phyloP scores from a whole-genome alignment of 495 filamentous ascomycete species.

The Oidiodendron maius region DNA sequence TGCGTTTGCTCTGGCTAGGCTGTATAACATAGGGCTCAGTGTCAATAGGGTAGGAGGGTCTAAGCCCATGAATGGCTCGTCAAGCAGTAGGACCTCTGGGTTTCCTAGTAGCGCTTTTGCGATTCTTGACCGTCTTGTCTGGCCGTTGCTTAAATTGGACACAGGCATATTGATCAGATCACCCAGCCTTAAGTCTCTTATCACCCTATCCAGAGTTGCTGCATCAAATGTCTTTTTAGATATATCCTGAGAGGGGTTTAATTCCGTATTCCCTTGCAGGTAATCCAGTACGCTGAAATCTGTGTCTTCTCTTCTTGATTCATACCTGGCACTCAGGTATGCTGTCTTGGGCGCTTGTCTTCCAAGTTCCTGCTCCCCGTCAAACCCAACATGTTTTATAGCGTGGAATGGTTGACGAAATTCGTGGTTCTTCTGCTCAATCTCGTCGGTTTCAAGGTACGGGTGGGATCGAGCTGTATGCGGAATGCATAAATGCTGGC shows the following conservation, averaged over 20 bases:
- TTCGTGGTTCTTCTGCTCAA: slow-evolving; percentile 45
- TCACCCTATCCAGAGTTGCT: slow-evolving; percentile 49
- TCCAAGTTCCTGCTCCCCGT: slow-evolving; percentile 43
- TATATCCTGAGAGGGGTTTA: slow-evolving; percentile 58
- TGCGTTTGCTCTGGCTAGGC: slow-evolving; percentile 53
- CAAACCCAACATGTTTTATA: slow-evolving; percentile 81
- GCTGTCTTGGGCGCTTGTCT: slow-evolving; percentile 50
- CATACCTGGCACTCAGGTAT: slow-evolving; percentile 89
- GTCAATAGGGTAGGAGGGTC: slow-evolving; percentile 71
- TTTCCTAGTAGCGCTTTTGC: slow-evolving; percentile 73
- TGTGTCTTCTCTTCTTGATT: slow-evolving; percentile 76
- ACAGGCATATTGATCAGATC: slow-evolving; percentile 71
- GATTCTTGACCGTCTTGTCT: slow-evolving; percentile 80
- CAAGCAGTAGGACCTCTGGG: slow-evolving; percentile 78
- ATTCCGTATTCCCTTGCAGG: slow-evolving; percentile 66
- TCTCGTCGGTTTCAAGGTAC: slow-evolving; percentile 59
- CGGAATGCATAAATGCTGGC: slow-evolving; percentile 66
- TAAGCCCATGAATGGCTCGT: slow-evolving; percentile 96
- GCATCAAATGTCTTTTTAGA: slow-evolving; percentile 35
- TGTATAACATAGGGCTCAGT: slow-evolving; percentile 62
- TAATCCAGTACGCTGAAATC: slow-evolving; percentile 82
- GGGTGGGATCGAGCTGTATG: slow-evolving; percentile 69
- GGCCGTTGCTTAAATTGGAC: slow-evolving; percentile 86
- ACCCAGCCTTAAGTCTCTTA: slow-evolving; percentile 58
- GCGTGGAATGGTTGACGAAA: slow-evolving; percentile 55